phyloP scores from a whole-genome alignment of 1,139 yeast species.

The Hemisphaericaspora subhashii region DNA sequence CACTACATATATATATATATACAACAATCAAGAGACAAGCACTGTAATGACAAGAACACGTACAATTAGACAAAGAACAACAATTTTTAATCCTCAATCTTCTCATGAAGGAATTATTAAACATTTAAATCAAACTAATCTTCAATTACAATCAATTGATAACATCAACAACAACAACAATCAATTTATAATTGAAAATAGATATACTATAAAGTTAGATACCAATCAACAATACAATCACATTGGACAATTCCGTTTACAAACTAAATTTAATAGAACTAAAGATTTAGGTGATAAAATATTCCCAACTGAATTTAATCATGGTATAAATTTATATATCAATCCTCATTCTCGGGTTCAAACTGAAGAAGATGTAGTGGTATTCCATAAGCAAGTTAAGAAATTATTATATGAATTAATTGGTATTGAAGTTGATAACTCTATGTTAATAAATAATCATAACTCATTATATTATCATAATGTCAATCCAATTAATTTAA shows the following conservation, averaged over 20 bases:
- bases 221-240: slow-evolving; percentile 8
- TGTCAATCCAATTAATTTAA: slow-evolving; percentile 6
- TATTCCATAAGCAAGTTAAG: slow-evolving; percentile 23
- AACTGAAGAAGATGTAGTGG: slow-evolving; percentile 15
- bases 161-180: no score
- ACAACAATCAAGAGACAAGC: not conserved
- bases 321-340: slow-evolving; percentile 29
- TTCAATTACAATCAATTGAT: slow-evolving; percentile 17
- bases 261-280: slow-evolving; percentile 12
- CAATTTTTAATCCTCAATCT: slow-evolving; percentile 30
- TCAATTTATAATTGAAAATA: slow-evolving; percentile 23
- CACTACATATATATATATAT: no score
- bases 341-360: slow-evolving; percentile 20
- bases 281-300: slow-evolving; percentile 14
- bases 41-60: not conserved
- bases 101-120: slow-evolving; percentile 28
- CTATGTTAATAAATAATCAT: slow-evolving; percentile 22
- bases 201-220: no score
- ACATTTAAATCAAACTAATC: slow-evolving; percentile 15
- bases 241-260: slow-evolving; percentile 26
- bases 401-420: slow-evolving; percentile 19
- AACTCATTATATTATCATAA: slow-evolving; percentile 23
- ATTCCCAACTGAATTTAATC: slow-evolving; percentile 25
- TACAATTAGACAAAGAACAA: slow-evolving; percentile 34
- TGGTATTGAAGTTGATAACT: slow-evolving; percentile 15